Evolutionary conservation across 2,329 filamentous ascomycete genomes (phyloP), one percentile per base, ranked within the genome.

Genomic region (Penicillium psychrosexuale): DNA sequence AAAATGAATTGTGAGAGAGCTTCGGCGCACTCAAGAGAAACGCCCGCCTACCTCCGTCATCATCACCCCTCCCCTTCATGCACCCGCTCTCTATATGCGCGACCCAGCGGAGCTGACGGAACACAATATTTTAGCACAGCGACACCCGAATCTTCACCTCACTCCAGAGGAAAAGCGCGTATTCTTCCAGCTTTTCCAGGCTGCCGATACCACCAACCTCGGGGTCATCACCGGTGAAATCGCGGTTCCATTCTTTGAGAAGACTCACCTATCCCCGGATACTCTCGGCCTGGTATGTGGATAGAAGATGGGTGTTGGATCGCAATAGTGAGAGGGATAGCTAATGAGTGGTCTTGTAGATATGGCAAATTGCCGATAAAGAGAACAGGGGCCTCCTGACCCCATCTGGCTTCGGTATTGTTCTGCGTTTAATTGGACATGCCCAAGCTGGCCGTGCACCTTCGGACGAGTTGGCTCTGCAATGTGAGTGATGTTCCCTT

Each of bases 321-420:
- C 44, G 22, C 19, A 38, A 44, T 33, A 22, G 34, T 27, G 8
- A n/a, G 45, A 33, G 30, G 11, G 15, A 43, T 39, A 30, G 47
- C 38, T 45, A 43, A 58, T 59, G 36, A 58, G 31, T 38, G 5
- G 38, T 40, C 24, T 22, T 42, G n/a, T 36, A 96, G 89, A 97
- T 99, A 82, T 99, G 94, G 94, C 93, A 97, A 77, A 94, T 99
- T 72, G 93, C 94, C 64, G 94, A 99, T 78, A 91, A 85, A 63
- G 93, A 97, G 78, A 99, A 99, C 78, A 86, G 92, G 61, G 94
- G 94, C 49, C 89, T 97, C 64, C 80, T 99, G 63, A 97, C 92
- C 33, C 91, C 91, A 19, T 85, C 91, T 39, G 94, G 93, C 71
- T 99, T 99, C 77, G 90, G 92, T 58, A 84, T 96, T 71, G 94